Evolutionary conservation across 2,329 filamentous ascomycete genomes (phyloP).

Genomic region (Fusarium metavorans): DNA sequence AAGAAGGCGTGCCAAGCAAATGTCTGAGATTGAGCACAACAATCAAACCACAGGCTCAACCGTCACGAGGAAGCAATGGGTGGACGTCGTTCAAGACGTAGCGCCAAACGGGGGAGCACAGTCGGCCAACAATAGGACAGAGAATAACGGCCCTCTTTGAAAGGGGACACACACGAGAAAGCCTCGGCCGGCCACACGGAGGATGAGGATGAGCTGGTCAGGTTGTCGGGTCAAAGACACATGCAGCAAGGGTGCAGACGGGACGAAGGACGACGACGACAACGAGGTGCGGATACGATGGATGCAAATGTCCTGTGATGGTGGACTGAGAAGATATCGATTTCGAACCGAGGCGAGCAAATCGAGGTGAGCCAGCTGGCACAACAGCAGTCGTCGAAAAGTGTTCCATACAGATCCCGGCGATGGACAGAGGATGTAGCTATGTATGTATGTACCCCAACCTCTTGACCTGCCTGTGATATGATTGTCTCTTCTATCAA

Average conservation of each 20-base stretch:
- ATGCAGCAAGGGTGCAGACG: conserved; percentile 32
- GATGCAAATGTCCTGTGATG: conserved; percentile 14
- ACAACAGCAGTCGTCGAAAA: conserved; percentile 25
- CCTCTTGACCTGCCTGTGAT: conserved; percentile 22
- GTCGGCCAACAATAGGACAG: conserved; percentile 9
- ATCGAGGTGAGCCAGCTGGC: conserved; percentile 42
- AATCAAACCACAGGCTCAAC: conserved; percentile 26
- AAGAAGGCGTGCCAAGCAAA: conserved; percentile 28
- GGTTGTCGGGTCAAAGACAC: conserved; percentile 26
- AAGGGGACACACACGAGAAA: conserved; percentile 18
- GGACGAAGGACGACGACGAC: background rate
- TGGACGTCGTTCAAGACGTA: conserved; percentile 29
- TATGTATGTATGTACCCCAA: background rate
- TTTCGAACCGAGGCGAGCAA: conserved; percentile 23
- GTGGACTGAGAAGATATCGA: conserved; percentile 15
- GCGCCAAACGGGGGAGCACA: conserved; percentile 30
- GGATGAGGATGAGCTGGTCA: conserved; percentile 28
- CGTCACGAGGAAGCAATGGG: conserved; percentile 33
- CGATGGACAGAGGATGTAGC: conserved; percentile 1
- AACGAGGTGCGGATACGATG: conserved; percentile 14
- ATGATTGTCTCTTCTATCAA: conserved; percentile 15
- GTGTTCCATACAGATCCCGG: conserved; percentile 37
- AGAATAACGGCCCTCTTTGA: background rate
- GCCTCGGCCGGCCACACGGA: conserved; percentile 25
- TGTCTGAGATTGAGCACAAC: conserved; percentile 34